A percentile compares a stretch with the other conserved stretches of the same genome.
phyloP scores from a whole-genome alignment of 257 asterid genomes.

The Fraxinus cuspidata region DNA sequence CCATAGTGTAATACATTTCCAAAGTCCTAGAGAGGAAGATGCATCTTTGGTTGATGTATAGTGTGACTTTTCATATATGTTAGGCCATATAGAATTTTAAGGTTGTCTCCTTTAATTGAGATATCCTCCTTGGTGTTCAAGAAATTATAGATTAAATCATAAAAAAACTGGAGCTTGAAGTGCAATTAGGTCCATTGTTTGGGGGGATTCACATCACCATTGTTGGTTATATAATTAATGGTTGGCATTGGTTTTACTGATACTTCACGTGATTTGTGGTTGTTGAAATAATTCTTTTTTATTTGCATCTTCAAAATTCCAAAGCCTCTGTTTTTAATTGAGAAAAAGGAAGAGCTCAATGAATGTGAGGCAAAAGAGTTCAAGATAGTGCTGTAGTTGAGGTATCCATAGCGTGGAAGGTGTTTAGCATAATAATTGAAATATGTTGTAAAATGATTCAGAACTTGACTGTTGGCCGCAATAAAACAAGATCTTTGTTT shows the following conservation, averaged over 20 bases:
- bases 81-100: neutral
- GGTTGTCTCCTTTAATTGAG: neutral
- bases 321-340: neutral
- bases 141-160: neutral
- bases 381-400: neutral
- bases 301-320: neutral
- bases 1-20: neutral
- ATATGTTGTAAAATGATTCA: neutral
- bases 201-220: neutral
- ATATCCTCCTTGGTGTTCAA: neutral
- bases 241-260: neutral
- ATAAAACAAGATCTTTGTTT: neutral
- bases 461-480: neutral
- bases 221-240: too few relatives aligned
- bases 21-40: neutral
- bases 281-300: neutral
- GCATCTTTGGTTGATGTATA: neutral
- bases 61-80: neutral
- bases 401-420: neutral
- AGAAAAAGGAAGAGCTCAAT: neutral
- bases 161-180: neutral
- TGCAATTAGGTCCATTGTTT: neutral
- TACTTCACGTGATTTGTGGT: slow-evolving; percentile 3
- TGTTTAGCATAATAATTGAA: neutral
- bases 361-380: neutral